Base-by-base conservation (phyloP, 176 grass and related monocot genomes). In the Musa itinerans region DNA sequence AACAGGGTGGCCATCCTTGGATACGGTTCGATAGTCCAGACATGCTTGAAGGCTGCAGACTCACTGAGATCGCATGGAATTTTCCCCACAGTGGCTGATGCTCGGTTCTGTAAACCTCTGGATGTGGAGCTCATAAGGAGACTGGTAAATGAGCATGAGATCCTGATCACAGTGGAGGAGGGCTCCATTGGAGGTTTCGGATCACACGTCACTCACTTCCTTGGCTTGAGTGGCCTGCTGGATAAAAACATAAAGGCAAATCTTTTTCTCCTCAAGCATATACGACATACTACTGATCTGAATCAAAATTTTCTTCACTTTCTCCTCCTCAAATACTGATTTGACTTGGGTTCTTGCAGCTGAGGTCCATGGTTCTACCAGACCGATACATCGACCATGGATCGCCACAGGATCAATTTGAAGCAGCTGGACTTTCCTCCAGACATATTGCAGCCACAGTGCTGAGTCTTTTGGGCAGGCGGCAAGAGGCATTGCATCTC, bases 341-440 rank as follows among this genome's bases (percentile, higher is more conserved):
- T 52, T 59, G 23, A 65, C 52, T 1, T 63, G 19, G 7, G 10
- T 69, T 5, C 50, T 51, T 87, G 87, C 95, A 99, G 95, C 70
- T 91, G 84, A 84, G 95, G 52, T 99, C 90, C 34, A 89, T 99
- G 83, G 92, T 99, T 80, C 56, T 99, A 26, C 95, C 95, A 0
- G 88, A 99, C 78, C 27, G 88, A 12, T 99, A 99, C 84, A 94
- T 99, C 23, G 90, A 94, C 74, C 95, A 99, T 9, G 95, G 95
- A 23, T 85, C 95, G 0, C 86, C 82, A 2, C 68, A 82, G 53
- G 90, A 99, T 77, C 95, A 99, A 82, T 87, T 84, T 7, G 95
- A 99, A 75, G 86, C 80, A 74, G 95, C 95, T 2, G 95, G 90
- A n/a, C 79, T 99, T 4, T 89, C 90, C 10, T 85, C 95, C 2